Base-by-base conservation (phyloP, 352 stramenopile genomes). In the Phytophthora pisi region DNA sequence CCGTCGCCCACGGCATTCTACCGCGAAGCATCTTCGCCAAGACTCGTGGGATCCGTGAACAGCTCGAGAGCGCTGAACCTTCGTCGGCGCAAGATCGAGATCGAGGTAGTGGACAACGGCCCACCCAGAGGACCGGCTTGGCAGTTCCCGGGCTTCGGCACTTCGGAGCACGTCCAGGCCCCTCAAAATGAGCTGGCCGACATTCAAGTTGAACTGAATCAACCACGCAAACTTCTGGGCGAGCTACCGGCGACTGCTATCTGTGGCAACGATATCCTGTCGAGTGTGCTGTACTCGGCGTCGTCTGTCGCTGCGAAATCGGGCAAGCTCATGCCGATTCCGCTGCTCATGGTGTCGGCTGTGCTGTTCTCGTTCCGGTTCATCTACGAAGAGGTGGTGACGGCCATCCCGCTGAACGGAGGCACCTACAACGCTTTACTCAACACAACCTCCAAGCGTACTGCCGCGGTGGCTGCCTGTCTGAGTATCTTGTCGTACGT, bases 191-290 rank as follows among this genome's bases (percentile, higher is more conserved):
- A 81, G 30, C 65, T 84, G 26, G 43, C 30, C 13, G 66, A 68
- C 16, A 78, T 84, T 49, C 64, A 75, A 18, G 13, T 71, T 23
- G 52, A 76, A 26, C 65, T 80, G 5, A 40, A 81, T 2, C 34
- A 65, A 16, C 70, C 65, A 18, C 61, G 55, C 20, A 72, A 66
- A 3, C 57, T 71, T 40, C 67, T 96, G 18, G 61, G 74, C 8
- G 74, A 96, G 66, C 90, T 86, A 57, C 72, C 79, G 7, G 82
- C 91, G 8, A 97, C 91, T 2, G 81, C 88, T 5, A 97, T 97
- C 63, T 94, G 79, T 38, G 91, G 91, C n/a, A 97, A 97, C 65
- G 90, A 97, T 36, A 96, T 97, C 70, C 70, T 96, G 13, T 89
- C 79, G 42, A 96, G 84, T 51, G 89, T 86, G 60, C 78, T 96